Percentiles rank a stretch among this genome's conserved stretches.
Conservation (phyloP, 2,329 filamentous ascomycete genomes). For the Cercospora zeae-maydis region DNA sequence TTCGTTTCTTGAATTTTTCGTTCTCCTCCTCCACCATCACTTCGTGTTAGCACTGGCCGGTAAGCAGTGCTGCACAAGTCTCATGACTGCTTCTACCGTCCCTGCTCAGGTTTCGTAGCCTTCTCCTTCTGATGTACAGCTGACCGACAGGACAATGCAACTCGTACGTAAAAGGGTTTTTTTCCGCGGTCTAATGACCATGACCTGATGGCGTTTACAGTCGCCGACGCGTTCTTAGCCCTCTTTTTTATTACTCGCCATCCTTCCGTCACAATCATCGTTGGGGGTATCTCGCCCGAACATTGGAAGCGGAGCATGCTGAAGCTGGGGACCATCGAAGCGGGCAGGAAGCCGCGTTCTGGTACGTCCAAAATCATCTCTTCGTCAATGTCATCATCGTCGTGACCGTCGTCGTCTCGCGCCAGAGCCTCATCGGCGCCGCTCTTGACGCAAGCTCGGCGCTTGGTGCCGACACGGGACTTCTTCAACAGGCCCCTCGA, state of each 20-base stretch:
- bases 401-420: conserved; percentile 60
- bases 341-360: not conserved
- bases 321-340: not conserved
- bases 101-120: not conserved
- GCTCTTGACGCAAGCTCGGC: conserved; percentile 32
- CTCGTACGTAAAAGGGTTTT: not conserved
- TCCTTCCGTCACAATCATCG: not conserved
- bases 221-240: not conserved
- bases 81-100: not conserved
- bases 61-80: conserved; percentile 8
- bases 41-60: conserved; percentile 1
- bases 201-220: not conserved
- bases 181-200: not conserved
- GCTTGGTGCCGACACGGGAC: conserved; percentile 29
- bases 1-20: not conserved
- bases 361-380: conserved; percentile 15
- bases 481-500: conserved; percentile 13
- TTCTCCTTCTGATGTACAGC: not conserved
- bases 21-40: not conserved
- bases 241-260: not conserved
- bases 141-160: not conserved
- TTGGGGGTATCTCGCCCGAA: not conserved
- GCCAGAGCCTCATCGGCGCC: conserved; percentile 54
- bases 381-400: conserved; percentile 45
- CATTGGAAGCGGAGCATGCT: not conserved